phyloP scores from a whole-genome alignment of 352 stramenopile genomes.

The Pythium brassicae region DNA sequence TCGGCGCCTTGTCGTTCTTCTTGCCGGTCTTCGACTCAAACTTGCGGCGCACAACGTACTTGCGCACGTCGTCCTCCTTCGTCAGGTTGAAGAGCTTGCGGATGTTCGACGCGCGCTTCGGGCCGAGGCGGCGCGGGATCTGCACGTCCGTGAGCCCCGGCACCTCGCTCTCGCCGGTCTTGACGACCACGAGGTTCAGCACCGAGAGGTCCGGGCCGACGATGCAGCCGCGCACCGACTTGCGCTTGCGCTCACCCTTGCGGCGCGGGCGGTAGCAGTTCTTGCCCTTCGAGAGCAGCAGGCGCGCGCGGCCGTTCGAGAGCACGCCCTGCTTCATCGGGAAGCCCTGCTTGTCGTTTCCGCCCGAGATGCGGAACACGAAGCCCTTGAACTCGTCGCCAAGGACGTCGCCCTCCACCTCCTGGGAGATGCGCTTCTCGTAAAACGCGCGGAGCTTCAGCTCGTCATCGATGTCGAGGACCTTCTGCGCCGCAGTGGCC shows the following conservation, averaged over 20 bases:
- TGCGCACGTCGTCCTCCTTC: constrained; percentile 99
- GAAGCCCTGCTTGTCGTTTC: constrained; percentile 99
- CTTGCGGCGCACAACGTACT: constrained; percentile 98
- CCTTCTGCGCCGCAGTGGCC: constrained; percentile 96
- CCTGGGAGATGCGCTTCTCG: constrained; percentile 99
- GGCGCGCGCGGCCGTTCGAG: constrained; percentile 97
- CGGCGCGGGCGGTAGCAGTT: constrained; percentile 94
- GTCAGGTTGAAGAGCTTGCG: constrained; percentile 99
- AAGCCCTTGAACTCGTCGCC: constrained; percentile 99
- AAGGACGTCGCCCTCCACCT: constrained; percentile 97
- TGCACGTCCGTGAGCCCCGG: constrained; percentile 96
- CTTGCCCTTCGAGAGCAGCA: constrained; percentile 98
- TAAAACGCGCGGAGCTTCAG: constrained; percentile 99
- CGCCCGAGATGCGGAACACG: constrained; percentile 97
- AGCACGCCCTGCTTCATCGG: constrained; percentile 99
- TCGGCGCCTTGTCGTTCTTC: constrained; percentile 97
- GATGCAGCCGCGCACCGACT: constrained; percentile 99
- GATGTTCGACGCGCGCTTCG: constrained; percentile 99
- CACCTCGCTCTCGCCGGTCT: constrained; percentile 95
- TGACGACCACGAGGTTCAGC: constrained; percentile 99
- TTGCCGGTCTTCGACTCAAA: constrained; percentile 99
- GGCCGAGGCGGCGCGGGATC: constrained; percentile 95
- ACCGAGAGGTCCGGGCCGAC: constrained; percentile 98
- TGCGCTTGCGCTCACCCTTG: constrained; percentile 98
- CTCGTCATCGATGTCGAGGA: constrained; percentile 99